Base-by-base conservation (phyloP, 2,329 filamentous ascomycete genomes). In the Pseudogymnoascus sp. region DNA sequence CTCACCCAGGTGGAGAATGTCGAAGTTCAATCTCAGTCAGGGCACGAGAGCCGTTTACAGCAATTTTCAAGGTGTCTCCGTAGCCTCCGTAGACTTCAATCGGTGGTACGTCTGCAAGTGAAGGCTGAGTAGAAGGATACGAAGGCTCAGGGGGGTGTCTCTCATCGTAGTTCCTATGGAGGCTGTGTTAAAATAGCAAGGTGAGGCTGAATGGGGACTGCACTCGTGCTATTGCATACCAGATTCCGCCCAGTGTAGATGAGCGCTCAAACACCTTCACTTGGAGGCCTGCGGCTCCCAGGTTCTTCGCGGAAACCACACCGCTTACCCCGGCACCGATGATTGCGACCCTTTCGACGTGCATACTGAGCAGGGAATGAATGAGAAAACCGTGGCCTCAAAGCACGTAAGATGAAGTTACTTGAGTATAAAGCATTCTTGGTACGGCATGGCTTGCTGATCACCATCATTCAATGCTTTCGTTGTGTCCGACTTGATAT, bases 211-310 rank as follows among this genome's bases (percentile, higher is more conserved):
- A 40, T 40, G n/a, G n/a, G 38, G n/a, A 40, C n/a, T 40, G 38
- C 38, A 40, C 38, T 40, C 38, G 38, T 40, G 38, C 38, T n/a
- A 40, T 40, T n/a, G 68, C 76, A 60, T 73, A 83, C 83, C 84
- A 86, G 28, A 84, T 77, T 12, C 84, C 83, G 1, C 84, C 83
- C n/a, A 78, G 76, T 14, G 74, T 77, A 62, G 74, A 74, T 4
- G 77, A 79, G 62, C 84, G 75, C 66, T 86, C 83, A 66, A 81
- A 85, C 0, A 86, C 77, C 0, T 77, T 80, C 1, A 84, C 80
- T 7, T 83, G 75, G 4, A 82, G 62, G 0, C 78, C 79, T 6
- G 73, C 72, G 53, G 71, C 71, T 28, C 75, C 73, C n/a, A 82
- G 72, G 72, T 82, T 78, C 14, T 75, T 75, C 31, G 79, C 80